Evolutionary conservation across 257 asterid species (phyloP).

Genomic region (Plantago major): DNA sequence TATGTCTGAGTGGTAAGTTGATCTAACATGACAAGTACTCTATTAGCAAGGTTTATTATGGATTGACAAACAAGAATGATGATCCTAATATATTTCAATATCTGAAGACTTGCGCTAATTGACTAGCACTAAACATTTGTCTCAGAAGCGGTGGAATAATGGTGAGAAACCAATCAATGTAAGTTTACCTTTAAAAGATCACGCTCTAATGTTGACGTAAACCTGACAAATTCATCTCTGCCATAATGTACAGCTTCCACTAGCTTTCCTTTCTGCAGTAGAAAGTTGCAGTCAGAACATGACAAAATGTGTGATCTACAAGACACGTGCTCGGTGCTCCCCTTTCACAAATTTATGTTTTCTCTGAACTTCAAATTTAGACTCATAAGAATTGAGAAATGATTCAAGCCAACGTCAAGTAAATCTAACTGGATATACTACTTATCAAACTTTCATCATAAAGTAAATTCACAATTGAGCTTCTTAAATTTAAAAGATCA

Average conservation of each 20-base stretch:
- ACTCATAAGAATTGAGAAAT: not conserved
- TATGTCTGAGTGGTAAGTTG: too few species aligned
- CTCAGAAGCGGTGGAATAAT: not conserved
- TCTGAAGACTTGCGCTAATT: not conserved
- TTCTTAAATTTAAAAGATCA: not conserved
- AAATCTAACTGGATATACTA: not conserved
- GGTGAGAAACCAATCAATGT: not conserved
- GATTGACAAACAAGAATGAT: not conserved
- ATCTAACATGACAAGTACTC: too few species aligned
- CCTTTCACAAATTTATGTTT: not conserved
- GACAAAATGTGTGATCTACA: not conserved
- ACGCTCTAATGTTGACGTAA: slow-evolving; percentile 46
- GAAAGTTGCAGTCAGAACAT: slow-evolving; percentile 1
- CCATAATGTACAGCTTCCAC: slow-evolving; percentile 73
- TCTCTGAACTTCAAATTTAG: not conserved
- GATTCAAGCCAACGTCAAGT: not conserved
- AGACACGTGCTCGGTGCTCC: too few species aligned
- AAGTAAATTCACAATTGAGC: not conserved
- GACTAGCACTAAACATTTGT: not conserved
- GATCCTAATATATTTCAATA: not conserved
- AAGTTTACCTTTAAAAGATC: slow-evolving; percentile 62
- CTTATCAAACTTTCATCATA: not conserved
- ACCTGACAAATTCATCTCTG: slow-evolving; percentile 63
- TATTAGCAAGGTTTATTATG: too few species aligned
- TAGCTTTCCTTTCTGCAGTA: slow-evolving; percentile 52